Evolutionary conservation across 192 early-diverging fungal species (phyloP).

Genomic region (Podila horticola): DNA sequence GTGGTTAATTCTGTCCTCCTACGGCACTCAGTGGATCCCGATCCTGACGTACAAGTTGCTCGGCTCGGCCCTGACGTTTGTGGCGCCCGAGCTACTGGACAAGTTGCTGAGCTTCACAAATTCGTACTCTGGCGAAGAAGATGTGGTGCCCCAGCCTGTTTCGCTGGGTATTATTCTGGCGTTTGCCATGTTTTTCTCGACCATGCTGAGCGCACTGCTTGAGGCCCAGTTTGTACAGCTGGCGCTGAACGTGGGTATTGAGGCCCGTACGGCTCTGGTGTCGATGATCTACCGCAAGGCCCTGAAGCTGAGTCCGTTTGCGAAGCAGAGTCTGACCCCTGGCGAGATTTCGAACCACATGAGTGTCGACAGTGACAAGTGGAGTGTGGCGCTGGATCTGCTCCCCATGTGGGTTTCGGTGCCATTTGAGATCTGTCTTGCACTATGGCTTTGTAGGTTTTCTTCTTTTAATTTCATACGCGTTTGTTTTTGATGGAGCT

Average conservation of each 20-base stretch:
- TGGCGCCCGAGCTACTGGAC: conserved; percentile 1
- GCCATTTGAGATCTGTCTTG: conserved; percentile 2
- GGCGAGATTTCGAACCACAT: conserved; percentile 14
- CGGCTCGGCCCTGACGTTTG: conserved; percentile 1
- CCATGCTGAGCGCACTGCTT: not conserved
- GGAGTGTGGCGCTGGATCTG: not conserved
- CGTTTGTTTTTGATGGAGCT: not conserved
- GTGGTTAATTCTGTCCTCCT: not conserved
- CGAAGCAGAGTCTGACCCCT: conserved; percentile 2
- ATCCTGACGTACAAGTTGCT: not conserved
- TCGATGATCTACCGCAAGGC: conserved; percentile 85
- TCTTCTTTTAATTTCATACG: not conserved
- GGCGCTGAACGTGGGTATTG: conserved; percentile 69
- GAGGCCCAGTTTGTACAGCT: not conserved
- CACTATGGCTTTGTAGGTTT: conserved; percentile 3
- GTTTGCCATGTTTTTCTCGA: conserved; percentile 3
- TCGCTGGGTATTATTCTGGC: not conserved
- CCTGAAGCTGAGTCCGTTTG: conserved; percentile 71
- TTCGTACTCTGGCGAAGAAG: not conserved
- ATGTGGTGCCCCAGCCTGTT: not conserved
- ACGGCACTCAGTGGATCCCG: not conserved
- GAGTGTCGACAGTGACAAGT: not conserved
- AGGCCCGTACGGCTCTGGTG: conserved; percentile 71
- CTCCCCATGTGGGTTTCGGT: not conserved
- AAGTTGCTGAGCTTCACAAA: not conserved